Percentiles rank a stretch among this genome's conserved stretches.
Evolutionary conservation across 352 stramenopile species (phyloP).

Genomic region (Blastocystis sp.): DNA sequence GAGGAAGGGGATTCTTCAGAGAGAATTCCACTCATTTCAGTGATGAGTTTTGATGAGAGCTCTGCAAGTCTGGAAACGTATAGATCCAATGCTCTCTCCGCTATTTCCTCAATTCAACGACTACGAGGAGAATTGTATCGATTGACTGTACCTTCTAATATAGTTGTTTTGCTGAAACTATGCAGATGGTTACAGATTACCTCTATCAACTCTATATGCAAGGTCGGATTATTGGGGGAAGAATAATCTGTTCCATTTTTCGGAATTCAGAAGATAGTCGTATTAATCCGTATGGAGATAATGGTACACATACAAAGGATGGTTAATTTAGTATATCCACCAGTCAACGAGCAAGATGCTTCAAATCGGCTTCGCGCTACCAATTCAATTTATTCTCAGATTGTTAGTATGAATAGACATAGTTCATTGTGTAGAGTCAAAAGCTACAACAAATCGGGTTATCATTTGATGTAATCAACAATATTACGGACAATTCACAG

Average conservation of each 20-base stretch:
- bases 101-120: not conserved
- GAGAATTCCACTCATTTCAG: not conserved
- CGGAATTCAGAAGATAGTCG: not conserved
- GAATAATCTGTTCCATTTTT: conserved; percentile 4
- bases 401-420: not conserved
- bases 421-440: not conserved
- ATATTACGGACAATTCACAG: conserved; percentile 12
- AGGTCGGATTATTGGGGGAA: conserved; percentile 32
- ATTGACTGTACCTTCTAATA: not conserved
- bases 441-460: not conserved
- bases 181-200: conserved; percentile 3
- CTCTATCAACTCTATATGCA: conserved; percentile 6
- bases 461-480: conserved; percentile 30
- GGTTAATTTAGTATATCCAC: not conserved
- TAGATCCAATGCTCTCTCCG: not conserved
- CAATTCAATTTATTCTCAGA: conserved; percentile 9
- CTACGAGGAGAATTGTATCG: conserved; percentile 28
- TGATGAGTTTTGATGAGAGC: conserved; percentile 35
- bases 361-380: conserved; percentile 8
- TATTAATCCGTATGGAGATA: conserved; percentile 14
- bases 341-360: conserved; percentile 23
- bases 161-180: conserved; percentile 56
- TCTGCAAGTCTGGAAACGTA: not conserved
- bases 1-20: not conserved
- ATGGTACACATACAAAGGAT: not conserved